phyloP scores from a whole-genome alignment of 495 filamentous ascomycete species.

The Neurospora discreta region DNA sequence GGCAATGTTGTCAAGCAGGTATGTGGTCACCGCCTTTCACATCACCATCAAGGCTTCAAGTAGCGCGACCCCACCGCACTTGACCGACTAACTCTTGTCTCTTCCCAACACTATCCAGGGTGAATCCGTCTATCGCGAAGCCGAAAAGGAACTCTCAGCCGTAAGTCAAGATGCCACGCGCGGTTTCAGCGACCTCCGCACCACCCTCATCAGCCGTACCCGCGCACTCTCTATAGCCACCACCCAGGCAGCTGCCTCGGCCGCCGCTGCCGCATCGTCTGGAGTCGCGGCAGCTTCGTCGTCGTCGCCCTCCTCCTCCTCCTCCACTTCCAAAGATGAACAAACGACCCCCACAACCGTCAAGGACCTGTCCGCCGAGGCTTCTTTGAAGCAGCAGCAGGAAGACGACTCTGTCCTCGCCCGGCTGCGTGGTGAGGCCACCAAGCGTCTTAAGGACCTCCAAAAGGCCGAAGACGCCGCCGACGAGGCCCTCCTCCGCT shows the following conservation, averaged over 20 bases:
- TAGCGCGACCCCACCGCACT: not conserved
- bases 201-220: slow-evolving; percentile 58
- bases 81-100: not conserved
- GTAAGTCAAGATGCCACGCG: slow-evolving; percentile 74
- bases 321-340: slow-evolving; percentile 4
- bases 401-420: slow-evolving; percentile 71
- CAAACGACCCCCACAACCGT: slow-evolving; percentile 31
- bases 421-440: slow-evolving; percentile 71
- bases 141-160: slow-evolving; percentile 65
- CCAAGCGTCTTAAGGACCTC: slow-evolving; percentile 78
- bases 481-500: slow-evolving; percentile 88
- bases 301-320: not conserved
- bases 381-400: slow-evolving; percentile 42
- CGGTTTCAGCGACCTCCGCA: slow-evolving; percentile 64
- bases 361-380: slow-evolving; percentile 34
- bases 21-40: slow-evolving; percentile 7
- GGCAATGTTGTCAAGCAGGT: slow-evolving; percentile 84
- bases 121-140: slow-evolving; percentile 75
- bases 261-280: slow-evolving; percentile 2
- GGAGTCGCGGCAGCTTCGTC: not conserved
- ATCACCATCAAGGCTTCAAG: not conserved
- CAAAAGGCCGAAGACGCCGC: slow-evolving; percentile 94
- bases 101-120: slow-evolving; percentile 39
- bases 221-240: slow-evolving; percentile 58
- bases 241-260: slow-evolving; percentile 8